Evolutionary conservation across 2,329 filamentous ascomycete genomes (phyloP), one percentile per base, ranked within the genome.

Genomic region (Emergomyces africanus): DNA sequence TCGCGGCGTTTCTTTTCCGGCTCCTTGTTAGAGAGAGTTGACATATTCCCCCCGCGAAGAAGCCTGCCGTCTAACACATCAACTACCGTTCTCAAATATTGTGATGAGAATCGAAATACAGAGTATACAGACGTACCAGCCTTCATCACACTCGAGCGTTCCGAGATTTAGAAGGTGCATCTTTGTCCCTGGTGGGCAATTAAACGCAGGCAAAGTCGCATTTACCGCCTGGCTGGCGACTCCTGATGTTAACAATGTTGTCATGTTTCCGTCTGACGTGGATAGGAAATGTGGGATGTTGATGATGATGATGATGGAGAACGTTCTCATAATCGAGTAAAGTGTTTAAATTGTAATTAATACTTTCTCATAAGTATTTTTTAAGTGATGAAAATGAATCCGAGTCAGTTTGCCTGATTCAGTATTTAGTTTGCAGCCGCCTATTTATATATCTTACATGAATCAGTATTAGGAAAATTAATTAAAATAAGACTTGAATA

Each of bases 111-210:
- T 42, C 39, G 39, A 42, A 18, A 9, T n/a, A 46, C 33, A 23
- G 9, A 48, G 23, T 14, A 35, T 49, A 20, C 5, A 61, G 25
- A 60, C 63, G n/a, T 60, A 69, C 68, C 76, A 79, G 44, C 71
- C 76, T 61, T 79, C 77, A 61, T 80, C 77, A 44, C 67, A 71
- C 64, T 78, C 72, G 3, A 79, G 66, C 61, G 70, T 74, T 14
- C 77, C 77, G 8, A 78, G 66, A 64, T 77, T 70, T 20, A 78
- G 64, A 15, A 79, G 66, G 64, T 77, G 74, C 67, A 78, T 76
- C 64, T 77, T 78, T 5, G 77, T 79, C 6, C 77, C 77, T 12
- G 65, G 61, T 0, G 76, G 76, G 60, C 74, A 78, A 54, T 65
- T 66, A 59, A 69, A 68, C 81, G 33, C 75, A 73, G 71, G 58